Evolutionary conservation across 257 asterid species (phyloP).

Genomic region (Rehmannia glutinosa): DNA sequence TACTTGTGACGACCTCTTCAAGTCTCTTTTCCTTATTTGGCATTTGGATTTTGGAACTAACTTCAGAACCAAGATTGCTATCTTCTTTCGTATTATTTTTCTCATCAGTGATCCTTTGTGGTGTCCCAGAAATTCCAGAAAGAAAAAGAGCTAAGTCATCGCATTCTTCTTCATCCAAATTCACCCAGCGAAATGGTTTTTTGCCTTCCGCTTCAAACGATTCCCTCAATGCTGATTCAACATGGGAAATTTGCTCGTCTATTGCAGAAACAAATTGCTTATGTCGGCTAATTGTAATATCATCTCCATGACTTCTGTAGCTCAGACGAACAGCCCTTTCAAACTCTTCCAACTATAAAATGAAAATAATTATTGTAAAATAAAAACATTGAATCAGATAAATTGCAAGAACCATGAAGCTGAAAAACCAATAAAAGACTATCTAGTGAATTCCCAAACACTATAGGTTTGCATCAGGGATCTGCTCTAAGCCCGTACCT

Average conservation of each 20-base stretch:
- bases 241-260: slow-evolving; percentile 54
- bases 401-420: not conserved
- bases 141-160: slow-evolving; percentile 71
- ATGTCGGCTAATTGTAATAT: slow-evolving; percentile 55
- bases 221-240: slow-evolving; percentile 56
- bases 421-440: too few relatives aligned
- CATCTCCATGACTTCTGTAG: slow-evolving; percentile 52
- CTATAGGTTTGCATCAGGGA: too few relatives aligned
- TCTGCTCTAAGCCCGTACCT: too few relatives aligned
- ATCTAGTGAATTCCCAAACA: too few relatives aligned
- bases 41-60: slow-evolving; percentile 20
- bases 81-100: slow-evolving; percentile 27
- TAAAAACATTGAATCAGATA: not conserved
- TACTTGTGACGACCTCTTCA: slow-evolving; percentile 16
- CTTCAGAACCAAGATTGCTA: slow-evolving; percentile 18
- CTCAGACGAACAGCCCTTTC: slow-evolving; percentile 67
- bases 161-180: slow-evolving; percentile 56
- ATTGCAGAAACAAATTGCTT: slow-evolving; percentile 60
- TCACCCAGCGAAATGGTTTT: slow-evolving; percentile 62
- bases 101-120: slow-evolving; percentile 28
- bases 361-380: not conserved
- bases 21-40: slow-evolving; percentile 18
- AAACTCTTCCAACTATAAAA: slow-evolving; percentile 67
- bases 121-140: slow-evolving; percentile 38
- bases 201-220: slow-evolving; percentile 45